These are phyloP conservation scores for Cryptococcus sp. DNA, from an alignment of 1,284 basidiomycete species.

Conservation along the genomic window DNA sequence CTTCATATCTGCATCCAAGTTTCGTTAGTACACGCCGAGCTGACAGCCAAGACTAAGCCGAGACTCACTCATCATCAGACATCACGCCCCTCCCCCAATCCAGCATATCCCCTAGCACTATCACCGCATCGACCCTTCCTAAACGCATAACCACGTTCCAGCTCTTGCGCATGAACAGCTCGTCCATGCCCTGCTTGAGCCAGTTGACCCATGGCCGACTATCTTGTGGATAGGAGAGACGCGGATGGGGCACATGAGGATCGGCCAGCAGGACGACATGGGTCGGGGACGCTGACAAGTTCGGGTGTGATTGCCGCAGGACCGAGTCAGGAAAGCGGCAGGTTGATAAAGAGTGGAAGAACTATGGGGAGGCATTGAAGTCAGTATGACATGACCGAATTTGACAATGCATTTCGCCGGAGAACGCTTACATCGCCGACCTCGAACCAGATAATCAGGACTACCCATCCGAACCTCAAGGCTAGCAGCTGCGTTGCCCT, in stretches of 20 bases:
- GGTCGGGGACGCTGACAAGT: conserved; percentile 50
- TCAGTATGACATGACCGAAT: neutral
- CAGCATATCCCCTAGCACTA: conserved; percentile 81
- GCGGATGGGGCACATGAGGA: conserved; percentile 68
- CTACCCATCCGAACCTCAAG: conserved; percentile 63
- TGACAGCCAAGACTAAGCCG: neutral
- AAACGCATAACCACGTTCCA: conserved; percentile 66
- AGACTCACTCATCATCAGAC: conserved; percentile 66
- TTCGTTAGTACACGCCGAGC: neutral
- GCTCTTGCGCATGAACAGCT: conserved; percentile 70
- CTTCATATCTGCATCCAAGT: conserved; percentile 59
- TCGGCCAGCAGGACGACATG: conserved; percentile 75
- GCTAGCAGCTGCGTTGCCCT: conserved; percentile 44
- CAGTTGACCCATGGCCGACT: conserved; percentile 46
- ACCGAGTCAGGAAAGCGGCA: conserved; percentile 51
- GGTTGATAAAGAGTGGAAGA: conserved; percentile 51
- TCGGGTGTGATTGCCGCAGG: conserved; percentile 26
- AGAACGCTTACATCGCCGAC: conserved; percentile 43
- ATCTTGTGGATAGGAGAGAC: conserved; percentile 55
- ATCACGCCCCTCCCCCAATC: conserved; percentile 66
- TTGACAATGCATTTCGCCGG: neutral
- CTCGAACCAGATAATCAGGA: conserved; percentile 72
- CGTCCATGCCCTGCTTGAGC: conserved; percentile 62
- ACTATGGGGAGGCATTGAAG: conserved; percentile 23
- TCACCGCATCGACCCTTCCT: conserved; percentile 67